Conservation (phyloP, 768 basidiomycete genomes). For the Leccinum rimulosum region DNA sequence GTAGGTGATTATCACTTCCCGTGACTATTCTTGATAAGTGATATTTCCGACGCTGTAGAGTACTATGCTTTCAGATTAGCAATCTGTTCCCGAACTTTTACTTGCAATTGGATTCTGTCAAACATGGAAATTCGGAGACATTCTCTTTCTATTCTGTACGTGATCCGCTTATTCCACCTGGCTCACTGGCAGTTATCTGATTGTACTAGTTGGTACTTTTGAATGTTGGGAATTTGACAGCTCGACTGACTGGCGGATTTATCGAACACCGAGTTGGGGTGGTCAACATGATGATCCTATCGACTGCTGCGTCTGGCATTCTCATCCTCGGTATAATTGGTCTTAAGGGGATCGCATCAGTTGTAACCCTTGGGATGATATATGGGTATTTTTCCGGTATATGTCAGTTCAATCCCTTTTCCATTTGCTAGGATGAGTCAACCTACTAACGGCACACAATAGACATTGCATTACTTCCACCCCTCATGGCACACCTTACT, state of each 20-base stretch:
- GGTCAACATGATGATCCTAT: not conserved
- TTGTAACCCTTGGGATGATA: not conserved
- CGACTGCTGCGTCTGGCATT: not conserved
- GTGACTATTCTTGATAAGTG: not conserved
- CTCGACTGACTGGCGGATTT: not conserved
- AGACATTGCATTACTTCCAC: not conserved
- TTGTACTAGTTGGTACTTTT: not conserved
- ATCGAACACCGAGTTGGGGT: not conserved
- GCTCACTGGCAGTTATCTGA: not conserved
- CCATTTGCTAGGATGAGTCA: not conserved
- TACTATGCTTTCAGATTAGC: not conserved
- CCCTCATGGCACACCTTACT: not conserved
- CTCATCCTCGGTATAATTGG: not conserved
- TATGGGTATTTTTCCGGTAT: not conserved
- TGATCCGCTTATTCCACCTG: not conserved
- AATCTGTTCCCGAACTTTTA: not conserved
- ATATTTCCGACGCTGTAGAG: not conserved
- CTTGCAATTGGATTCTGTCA: not conserved
- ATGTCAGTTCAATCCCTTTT: not conserved
- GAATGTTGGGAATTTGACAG: not conserved
- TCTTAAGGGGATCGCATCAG: not conserved
- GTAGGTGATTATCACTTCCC: not conserved
- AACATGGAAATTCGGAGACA: not conserved
- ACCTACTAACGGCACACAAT: not conserved
- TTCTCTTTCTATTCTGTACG: not conserved